phyloP scores from a whole-genome alignment of 106 monocot species.

The Allium sativum region DNA sequence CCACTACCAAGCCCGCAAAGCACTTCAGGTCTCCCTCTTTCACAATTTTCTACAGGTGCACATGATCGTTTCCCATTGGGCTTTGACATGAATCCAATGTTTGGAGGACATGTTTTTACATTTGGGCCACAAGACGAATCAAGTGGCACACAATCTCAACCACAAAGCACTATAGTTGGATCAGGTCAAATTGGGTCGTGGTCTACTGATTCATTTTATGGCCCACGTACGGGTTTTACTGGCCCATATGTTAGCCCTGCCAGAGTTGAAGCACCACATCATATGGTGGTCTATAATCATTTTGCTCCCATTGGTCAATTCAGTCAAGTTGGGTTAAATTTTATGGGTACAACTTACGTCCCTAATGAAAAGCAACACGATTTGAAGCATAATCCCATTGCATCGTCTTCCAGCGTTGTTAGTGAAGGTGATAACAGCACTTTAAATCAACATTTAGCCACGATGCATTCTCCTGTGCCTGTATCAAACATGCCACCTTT shows the following conservation, averaged over 20 bases:
- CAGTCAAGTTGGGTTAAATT: constrained; percentile 68
- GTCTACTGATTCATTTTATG: constrained; percentile 78
- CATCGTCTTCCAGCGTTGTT: constrained; percentile 20
- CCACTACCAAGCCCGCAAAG: constrained; percentile 56
- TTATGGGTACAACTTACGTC: constrained; percentile 78
- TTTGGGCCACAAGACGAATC: constrained; percentile 67
- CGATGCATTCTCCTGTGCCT: constrained; percentile 56
- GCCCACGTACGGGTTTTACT: constrained; percentile 58
- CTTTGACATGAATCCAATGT: constrained; percentile 77
- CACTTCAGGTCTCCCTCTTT: constrained; percentile 52
- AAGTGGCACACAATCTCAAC: constrained; percentile 43
- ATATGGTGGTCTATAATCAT: constrained; percentile 94
- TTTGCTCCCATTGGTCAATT: constrained; percentile 86
- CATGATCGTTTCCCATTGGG: constrained; percentile 62
- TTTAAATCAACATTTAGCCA: constrained; percentile 56
- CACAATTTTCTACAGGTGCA: constrained; percentile 46
- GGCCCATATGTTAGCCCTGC: constrained; percentile 78
- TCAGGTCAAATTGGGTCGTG: constrained; percentile 56
- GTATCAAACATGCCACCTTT: constrained; percentile 82
- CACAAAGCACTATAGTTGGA: constrained; percentile 37
- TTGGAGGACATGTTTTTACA: constrained; percentile 64
- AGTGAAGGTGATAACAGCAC: constrained; percentile 32
- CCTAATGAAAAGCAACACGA: constrained; percentile 80
- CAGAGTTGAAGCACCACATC: constrained; percentile 74
- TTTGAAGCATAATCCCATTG: constrained; percentile 60